Base-by-base conservation (phyloP, 352 stramenopile species). In the Phytophthora melonis region DNA sequence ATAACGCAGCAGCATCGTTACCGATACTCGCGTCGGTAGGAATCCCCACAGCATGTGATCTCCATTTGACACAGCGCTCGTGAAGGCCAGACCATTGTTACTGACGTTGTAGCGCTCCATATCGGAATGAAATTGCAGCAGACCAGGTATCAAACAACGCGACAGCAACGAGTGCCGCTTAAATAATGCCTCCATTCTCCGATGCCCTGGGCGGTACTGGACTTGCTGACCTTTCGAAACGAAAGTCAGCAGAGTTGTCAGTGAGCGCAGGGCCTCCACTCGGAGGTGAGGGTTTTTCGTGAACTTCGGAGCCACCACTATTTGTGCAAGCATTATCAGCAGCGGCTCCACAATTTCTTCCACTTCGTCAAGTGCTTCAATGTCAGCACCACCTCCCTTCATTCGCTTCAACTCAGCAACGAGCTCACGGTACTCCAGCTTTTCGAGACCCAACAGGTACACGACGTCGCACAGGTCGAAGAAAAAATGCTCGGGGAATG, bases 31-130 rank as follows among this genome's bases (percentile, higher is more conserved):
- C 11, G 87, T 92, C 5, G 86, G 83, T 27, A 93, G 32, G 52
- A 94, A 93, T 1, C 87, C 84, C 87, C 87, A 94, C 8, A 92
- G 58, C 66, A 90, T 79, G 63, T 93, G 84, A 72, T 92, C 87
- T 14, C 84, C 86, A 27, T 77, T 92, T 54, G 78, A 83, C 11
- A 68, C 82, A 47, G 84, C 87, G 68, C 79, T 91, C 32, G 84
- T 86, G 54, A 92, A 92, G 25, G 86, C 79, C 47, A 91, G 70
- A 2, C 86, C 86, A 34, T 90, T 90, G 68, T 91, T 92, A 53
- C 80, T 84, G 30, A 74, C 63, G 57, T 92, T 86, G 77, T 94
- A 94, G 39, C 71, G 78, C 55, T 93, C 88, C 84, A 94, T 89
- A 47, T 94, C 84, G 16, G 80, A 74, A 66, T 94, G 86, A 62